Evolutionary conservation across 192 early-diverging fungal species (phyloP).

Genomic region (Backusella morwellensis): DNA sequence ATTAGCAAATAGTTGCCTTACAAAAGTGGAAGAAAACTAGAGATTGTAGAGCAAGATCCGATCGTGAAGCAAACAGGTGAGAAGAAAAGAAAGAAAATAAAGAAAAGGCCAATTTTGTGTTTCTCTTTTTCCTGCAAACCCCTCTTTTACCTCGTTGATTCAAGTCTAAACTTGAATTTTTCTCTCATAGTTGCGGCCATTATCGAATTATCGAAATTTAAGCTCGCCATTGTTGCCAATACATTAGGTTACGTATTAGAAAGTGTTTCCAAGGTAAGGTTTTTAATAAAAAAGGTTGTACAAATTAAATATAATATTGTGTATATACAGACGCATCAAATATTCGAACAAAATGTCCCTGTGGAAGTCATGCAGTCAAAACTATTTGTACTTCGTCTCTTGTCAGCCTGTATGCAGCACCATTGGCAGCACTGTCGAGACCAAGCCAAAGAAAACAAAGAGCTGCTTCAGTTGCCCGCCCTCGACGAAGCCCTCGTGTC

Average conservation of each 20-base stretch:
- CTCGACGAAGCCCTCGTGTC: constrained; percentile 60
- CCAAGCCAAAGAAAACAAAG: neutral
- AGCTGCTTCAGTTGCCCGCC: constrained; percentile 60
- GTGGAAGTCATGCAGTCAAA: constrained; percentile 74
- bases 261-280: constrained; percentile 59
- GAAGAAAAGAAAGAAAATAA: neutral
- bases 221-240: constrained; percentile 61
- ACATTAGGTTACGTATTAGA: constrained; percentile 71
- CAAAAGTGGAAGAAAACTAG: constrained; percentile 58
- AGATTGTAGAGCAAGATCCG: constrained; percentile 65
- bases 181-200: constrained; percentile 56
- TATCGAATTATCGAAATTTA: constrained; percentile 69
- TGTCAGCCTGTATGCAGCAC: constrained; percentile 81
- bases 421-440: constrained; percentile 73
- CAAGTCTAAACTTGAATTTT: constrained; percentile 1
- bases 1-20: constrained; percentile 56
- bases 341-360: constrained; percentile 49
- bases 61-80: constrained; percentile 57
- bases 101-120: no score
- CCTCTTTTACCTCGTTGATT: neutral
- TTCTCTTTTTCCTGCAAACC: neutral
- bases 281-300: neutral
- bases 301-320: neutral
- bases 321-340: constrained; percentile 16
- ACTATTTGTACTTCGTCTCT: constrained; percentile 76